phyloP scores from a whole-genome alignment of 208 protist species.

The Trypanosoma caninum region DNA sequence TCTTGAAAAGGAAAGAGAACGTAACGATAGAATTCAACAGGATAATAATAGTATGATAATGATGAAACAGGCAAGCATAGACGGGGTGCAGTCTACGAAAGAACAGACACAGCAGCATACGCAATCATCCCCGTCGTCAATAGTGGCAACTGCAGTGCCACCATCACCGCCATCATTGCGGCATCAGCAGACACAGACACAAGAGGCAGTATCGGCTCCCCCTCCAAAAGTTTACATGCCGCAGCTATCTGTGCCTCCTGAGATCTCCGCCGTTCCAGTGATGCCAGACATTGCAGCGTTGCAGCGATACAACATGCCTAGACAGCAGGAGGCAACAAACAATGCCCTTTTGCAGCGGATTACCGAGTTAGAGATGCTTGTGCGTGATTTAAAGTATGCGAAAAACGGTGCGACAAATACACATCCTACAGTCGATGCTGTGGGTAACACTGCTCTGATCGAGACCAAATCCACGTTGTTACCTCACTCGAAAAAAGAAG shows the following conservation, averaged over 20 bases:
- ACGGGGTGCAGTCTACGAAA: not conserved
- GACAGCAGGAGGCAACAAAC: slow-evolving; percentile 57
- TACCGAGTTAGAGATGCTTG: slow-evolving; percentile 52
- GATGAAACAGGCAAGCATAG: slow-evolving; percentile 38
- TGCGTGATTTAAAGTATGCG: slow-evolving; percentile 32
- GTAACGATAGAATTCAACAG: slow-evolving; percentile 41
- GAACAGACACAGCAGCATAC: too few relatives aligned
- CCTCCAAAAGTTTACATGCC: not conserved
- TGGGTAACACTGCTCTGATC: not conserved
- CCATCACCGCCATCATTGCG: not conserved
- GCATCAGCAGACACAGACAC: slow-evolving; percentile 5
- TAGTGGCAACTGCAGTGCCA: too few relatives aligned
- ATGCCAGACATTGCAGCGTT: slow-evolving; percentile 72
- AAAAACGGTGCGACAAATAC: slow-evolving; percentile 4
- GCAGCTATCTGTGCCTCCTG: slow-evolving; percentile 1
- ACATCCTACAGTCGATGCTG: not conserved
- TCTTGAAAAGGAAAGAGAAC: slow-evolving; percentile 47
- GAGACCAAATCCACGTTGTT: not conserved
- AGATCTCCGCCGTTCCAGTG: slow-evolving; percentile 52
- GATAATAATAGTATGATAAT: slow-evolving; percentile 59
- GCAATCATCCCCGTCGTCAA: too few relatives aligned
- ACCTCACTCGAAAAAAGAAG: not conserved
- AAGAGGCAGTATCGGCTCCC: not conserved
- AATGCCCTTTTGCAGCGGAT: slow-evolving; percentile 66
- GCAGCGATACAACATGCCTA: slow-evolving; percentile 68